Base-by-base conservation (phyloP, 2,329 filamentous ascomycete genomes). In the Paraphoma sp. region DNA sequence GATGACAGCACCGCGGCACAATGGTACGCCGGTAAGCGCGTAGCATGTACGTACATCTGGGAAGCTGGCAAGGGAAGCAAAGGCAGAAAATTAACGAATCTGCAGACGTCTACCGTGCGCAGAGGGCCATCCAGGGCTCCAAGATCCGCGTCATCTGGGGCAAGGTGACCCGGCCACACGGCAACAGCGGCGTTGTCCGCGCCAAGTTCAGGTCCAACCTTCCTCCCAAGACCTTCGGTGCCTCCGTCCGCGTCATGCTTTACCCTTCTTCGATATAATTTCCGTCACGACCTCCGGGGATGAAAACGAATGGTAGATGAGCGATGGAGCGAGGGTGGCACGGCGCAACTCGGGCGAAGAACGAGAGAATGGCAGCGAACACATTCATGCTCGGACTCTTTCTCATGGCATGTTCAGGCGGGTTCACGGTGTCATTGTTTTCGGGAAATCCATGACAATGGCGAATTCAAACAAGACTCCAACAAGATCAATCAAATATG, bases 141-240 rank as follows among this genome's bases (percentile, higher is more conserved):
- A 98, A 98, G 90, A 96, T 98, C 84, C 89, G 94, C 79, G 81
- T 98, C 75, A 97, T 98, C 86, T 98, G 72, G 72, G 94, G 94
- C 86, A 97, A 97, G 87, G 90, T 98, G 80, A 96, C 92, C 80
- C 87, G 93, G 79, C 89, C 93, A 80, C 94, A 98, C 84, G 94
- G 95, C 81, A 98, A 97, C 90, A 96, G 92, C 74, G 95, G 95
- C 78, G 91, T 97, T 78, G 95, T 99, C 80, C 91, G 95, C 81
- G 94, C 93, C 83, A 94, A 96, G 85, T 99, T 99, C 89, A 85
- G 90, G 82, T 87, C 88, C 84, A 97, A 97, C 82, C 93, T 99
- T 73, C 95, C 95, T 79, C 88, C 95, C 76, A 93, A 93, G 86
- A 93, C 91, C 79, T 97, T 98, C 86, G 73, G 75, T 68, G 74